Conservation (phyloP, 2,329 filamentous ascomycete species). For the Curvularia lunata region DNA sequence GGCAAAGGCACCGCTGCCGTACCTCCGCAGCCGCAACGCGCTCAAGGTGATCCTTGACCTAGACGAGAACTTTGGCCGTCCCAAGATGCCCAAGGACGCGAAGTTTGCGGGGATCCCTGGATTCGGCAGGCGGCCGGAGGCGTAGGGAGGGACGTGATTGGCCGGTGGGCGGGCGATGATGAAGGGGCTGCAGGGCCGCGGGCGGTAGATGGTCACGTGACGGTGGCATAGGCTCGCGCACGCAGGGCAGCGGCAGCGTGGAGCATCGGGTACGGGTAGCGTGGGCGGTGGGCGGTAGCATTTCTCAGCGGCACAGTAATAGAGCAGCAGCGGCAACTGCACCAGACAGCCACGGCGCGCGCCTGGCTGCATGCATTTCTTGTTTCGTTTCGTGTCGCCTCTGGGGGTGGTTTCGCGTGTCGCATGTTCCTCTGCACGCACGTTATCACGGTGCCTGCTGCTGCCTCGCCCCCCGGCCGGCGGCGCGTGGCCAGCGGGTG, state of each 20-base stretch:
- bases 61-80: slow-evolving; percentile 87
- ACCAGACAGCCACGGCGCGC: no score
- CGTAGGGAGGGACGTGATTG: slow-evolving; percentile 38
- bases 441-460: no score
- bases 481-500: no score
- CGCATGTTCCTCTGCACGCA: no score
- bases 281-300: slow-evolving; percentile 6
- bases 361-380: no score
- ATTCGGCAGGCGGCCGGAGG: slow-evolving; percentile 42
- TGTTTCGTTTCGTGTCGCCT: no score
- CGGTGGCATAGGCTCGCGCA: slow-evolving; percentile 14
- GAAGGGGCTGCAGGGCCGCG: slow-evolving; percentile 20
- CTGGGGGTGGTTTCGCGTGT: no score
- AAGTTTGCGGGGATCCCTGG: slow-evolving; percentile 47
- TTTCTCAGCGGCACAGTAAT: slow-evolving; percentile 19
- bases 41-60: slow-evolving; percentile 95
- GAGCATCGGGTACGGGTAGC: neutral
- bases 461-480: no score
- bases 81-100: slow-evolving; percentile 61
- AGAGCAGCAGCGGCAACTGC: slow-evolving; percentile 8
- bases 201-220: slow-evolving; percentile 13
- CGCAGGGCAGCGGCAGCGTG: neutral
- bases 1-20: slow-evolving; percentile 68
- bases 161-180: slow-evolving; percentile 29
- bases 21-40: slow-evolving; percentile 81